Base-by-base conservation (phyloP, 2,329 filamentous ascomycete species). In the Ceratocystis harringtonii region DNA sequence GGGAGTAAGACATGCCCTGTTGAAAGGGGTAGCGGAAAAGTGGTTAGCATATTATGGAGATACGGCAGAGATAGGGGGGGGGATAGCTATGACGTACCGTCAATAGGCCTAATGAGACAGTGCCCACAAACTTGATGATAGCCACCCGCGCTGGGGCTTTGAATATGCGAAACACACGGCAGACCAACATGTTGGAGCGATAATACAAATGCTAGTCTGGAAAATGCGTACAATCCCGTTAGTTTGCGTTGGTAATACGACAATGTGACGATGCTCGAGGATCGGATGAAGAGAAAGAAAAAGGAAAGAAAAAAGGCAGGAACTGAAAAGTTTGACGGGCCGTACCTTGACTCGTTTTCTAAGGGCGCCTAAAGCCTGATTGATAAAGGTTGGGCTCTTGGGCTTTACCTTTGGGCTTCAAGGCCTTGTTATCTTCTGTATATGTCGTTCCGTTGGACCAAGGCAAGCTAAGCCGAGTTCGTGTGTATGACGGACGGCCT, bases 121-220 rank as follows among this genome's bases (percentile, higher is more conserved):
- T 95, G 72, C 92, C 92, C 70, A 96, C 88, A 75, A 96, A 96
- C 78, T 97, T 96, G 78, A 89, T 84, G 75, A 88, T 78, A 65
- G 89, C 86, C 72, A 96, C 80, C 72, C 85, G 84, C 71, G 81
- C 84, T 71, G 82, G 84, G 71, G 84, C 80, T 83, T 90, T 88
- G 60, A 67, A 75, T 73, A 70, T 68, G 66, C 68, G 64, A 66
- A 67, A 67, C 6, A 67, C 61, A 28, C 64, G 64, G 22, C 66
- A 65, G 60, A 64, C 50, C 61, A 64, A 65, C 66, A 67, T 66
- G 19, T 5, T 66, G 64, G 15, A 28, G 10, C 22, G 22, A 52
- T 52, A 25, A 28, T 15, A 0, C 10, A 12, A 15, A 41, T 41
- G 12, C 36, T 12, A 15, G 36, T 41, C 12, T 41, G 10, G 3